Evolutionary conservation across 1,139 yeast species (phyloP), one percentile per base, ranked within the genome.

Genomic region (Candida freyschussii): DNA sequence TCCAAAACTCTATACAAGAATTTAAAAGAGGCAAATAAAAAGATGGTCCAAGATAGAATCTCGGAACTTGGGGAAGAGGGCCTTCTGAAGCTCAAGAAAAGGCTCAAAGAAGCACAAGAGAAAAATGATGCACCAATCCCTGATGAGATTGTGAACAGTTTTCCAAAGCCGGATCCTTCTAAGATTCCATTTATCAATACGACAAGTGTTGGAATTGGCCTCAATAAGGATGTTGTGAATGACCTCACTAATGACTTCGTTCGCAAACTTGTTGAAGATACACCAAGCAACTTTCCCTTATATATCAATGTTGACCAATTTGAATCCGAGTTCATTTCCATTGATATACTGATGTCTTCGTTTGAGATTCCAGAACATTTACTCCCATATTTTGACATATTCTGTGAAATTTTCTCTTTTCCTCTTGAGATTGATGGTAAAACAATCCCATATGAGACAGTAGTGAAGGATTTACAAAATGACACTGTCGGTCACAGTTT

Each of bases 121-220:
- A 66, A 64, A 30, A 91, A 91, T 55, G 85, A 86, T 51, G 59
- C 49, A 15, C 81, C 84, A 12, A 83, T 93, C 40, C 96, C 98
- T 1, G 70, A 74, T 7, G 68, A 69, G 2, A 60, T 87, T 10
- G 54, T 91, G 26, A 61, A 69, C 2, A 55, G 65, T 21, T 85
- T 83, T 56, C 71, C 71, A 17, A 70, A 74, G 21, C 93, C 95
- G 5, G 86, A 86, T 50, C 87, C 94, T 2, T 63, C 80, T 0
- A 71, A 72, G 27, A 87, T 91, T 36, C 63, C 72, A 11, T 87
- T 91, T 50, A 84, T 87, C 42, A 53, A 71, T 14, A 82, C 96
- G 0, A 62, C 65, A 17, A 72, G 94, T 1, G 78, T 60, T 11
- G 64, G 65, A 4, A 48, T 57, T 14, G 53, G 59, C 9, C 47